Evolutionary conservation across 768 basidiomycete species (phyloP).

Genomic region (Candolleomyces efflorescens): DNA sequence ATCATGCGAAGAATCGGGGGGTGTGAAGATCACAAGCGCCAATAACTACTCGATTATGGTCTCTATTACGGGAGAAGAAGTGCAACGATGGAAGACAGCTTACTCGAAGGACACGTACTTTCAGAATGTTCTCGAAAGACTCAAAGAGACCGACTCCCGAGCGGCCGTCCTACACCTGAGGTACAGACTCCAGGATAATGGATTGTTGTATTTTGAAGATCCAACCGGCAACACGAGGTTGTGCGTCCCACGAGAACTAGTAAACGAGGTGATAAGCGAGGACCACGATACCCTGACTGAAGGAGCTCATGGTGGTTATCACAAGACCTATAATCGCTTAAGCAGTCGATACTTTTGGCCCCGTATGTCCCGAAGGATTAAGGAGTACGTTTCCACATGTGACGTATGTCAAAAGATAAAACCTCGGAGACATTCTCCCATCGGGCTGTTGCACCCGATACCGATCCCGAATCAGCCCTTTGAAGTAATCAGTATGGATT

Average conservation of each 20-base stretch:
- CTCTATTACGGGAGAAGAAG: too few species aligned
- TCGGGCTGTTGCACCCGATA: constrained; percentile 30
- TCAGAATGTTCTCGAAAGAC: not conserved
- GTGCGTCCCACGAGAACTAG: constrained; percentile 20
- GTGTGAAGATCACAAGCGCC: too few species aligned
- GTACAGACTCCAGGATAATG: not conserved
- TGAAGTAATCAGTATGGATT: not conserved
- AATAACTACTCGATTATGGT: too few species aligned
- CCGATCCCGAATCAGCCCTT: constrained; percentile 15
- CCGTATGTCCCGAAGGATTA: constrained; percentile 20
- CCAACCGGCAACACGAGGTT: constrained; percentile 16
- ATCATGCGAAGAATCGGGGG: too few species aligned
- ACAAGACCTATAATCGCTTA: constrained; percentile 20
- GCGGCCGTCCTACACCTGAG: not conserved
- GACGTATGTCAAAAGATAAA: constrained; percentile 23
- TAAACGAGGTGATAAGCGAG: constrained; percentile 17
- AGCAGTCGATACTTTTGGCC: constrained; percentile 26
- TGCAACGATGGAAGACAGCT: too few species aligned
- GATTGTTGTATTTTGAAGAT: constrained; percentile 22
- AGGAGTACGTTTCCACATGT: constrained; percentile 18
- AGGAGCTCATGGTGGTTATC: constrained; percentile 25
- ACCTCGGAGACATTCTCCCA: constrained; percentile 14
- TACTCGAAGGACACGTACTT: not conserved
- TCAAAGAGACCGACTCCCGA: not conserved
- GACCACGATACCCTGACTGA: constrained; percentile 19